Conservation (phyloP, 495 filamentous ascomycete genomes). For the Apodospora peruviana region DNA sequence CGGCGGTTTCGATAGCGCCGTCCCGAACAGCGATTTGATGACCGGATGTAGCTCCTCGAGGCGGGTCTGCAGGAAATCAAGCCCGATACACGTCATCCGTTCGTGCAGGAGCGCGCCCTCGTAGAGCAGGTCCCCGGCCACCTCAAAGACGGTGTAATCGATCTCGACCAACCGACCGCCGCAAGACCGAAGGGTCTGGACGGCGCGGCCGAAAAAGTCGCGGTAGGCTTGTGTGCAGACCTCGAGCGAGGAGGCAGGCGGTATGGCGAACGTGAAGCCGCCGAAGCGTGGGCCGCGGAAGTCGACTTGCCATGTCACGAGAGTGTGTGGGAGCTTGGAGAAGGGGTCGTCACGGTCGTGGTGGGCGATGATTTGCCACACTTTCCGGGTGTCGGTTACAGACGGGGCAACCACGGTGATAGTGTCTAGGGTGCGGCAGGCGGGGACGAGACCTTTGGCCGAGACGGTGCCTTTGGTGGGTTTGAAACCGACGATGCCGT, state of each 20-base stretch:
- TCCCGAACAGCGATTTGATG: slow-evolving; percentile 45
- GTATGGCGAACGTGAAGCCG: slow-evolving; percentile 50
- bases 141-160: slow-evolving; percentile 51
- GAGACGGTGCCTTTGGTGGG: slow-evolving; percentile 61
- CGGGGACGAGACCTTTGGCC: slow-evolving; percentile 52
- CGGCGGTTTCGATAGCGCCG: slow-evolving; percentile 37
- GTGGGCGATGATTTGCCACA: slow-evolving; percentile 51
- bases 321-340: slow-evolving; percentile 39
- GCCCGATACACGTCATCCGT: slow-evolving; percentile 39
- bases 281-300: slow-evolving; percentile 39
- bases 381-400: slow-evolving; percentile 45
- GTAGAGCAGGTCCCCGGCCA: slow-evolving; percentile 53
- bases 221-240: slow-evolving; percentile 41
- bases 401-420: slow-evolving; percentile 51
- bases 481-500: slow-evolving; percentile 63
- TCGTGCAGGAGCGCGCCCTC: slow-evolving; percentile 52
- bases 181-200: slow-evolving; percentile 35
- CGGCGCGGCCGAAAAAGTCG: slow-evolving; percentile 38
- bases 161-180: slow-evolving; percentile 42
- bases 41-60: slow-evolving; percentile 52
- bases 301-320: slow-evolving; percentile 43
- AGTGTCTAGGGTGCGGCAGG: slow-evolving; percentile 58
- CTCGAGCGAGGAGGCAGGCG: slow-evolving; percentile 40
- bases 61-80: slow-evolving; percentile 17
- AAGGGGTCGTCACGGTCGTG: slow-evolving; percentile 52